phyloP scores from a whole-genome alignment of 208 protist genomes.

The Blechomonas ayalai region DNA sequence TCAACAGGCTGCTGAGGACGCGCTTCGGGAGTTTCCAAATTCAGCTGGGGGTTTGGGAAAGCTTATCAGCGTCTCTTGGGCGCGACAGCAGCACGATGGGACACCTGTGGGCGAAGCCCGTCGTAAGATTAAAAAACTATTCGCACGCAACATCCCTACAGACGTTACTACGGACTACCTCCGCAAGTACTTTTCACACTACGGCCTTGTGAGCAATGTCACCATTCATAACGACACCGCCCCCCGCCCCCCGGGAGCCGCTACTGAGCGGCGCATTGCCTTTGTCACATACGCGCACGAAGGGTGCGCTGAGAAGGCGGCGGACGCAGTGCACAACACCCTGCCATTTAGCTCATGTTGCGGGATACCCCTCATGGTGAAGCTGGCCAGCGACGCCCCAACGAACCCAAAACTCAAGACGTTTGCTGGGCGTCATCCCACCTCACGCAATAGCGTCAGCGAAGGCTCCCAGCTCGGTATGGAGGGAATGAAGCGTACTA shows the following conservation, averaged over 20 bases:
- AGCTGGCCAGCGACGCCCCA: constrained; percentile 24
- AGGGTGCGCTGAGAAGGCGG: constrained; percentile 21
- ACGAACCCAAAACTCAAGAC: too few relatives aligned
- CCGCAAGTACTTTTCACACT: constrained; percentile 2
- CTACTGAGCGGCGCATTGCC: constrained; percentile 23
- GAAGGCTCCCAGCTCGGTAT: too few relatives aligned
- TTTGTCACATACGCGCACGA: constrained; percentile 34
- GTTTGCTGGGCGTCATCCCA: too few relatives aligned
- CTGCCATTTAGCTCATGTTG: constrained; percentile 22
- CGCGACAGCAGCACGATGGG: constrained; percentile 25
- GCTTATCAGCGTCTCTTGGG: constrained; percentile 21
- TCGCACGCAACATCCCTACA: constrained; percentile 41
- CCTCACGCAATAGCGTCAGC: too few relatives aligned
- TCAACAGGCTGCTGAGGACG: constrained; percentile 13
- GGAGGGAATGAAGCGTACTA: too few relatives aligned
- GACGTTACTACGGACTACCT: constrained; percentile 14
- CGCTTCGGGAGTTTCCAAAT: neutral
- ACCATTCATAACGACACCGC: constrained; percentile 23
- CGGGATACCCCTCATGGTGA: constrained; percentile 39
- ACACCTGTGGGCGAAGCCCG: constrained; percentile 18
- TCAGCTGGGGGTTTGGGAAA: neutral
- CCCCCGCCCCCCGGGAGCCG: too few relatives aligned
- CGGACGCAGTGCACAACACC: constrained; percentile 31
- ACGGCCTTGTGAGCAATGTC: constrained; percentile 17
- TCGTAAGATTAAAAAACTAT: constrained; percentile 32